Conservation (phyloP, 768 basidiomycete species). For the Exidia glandulosa region DNA sequence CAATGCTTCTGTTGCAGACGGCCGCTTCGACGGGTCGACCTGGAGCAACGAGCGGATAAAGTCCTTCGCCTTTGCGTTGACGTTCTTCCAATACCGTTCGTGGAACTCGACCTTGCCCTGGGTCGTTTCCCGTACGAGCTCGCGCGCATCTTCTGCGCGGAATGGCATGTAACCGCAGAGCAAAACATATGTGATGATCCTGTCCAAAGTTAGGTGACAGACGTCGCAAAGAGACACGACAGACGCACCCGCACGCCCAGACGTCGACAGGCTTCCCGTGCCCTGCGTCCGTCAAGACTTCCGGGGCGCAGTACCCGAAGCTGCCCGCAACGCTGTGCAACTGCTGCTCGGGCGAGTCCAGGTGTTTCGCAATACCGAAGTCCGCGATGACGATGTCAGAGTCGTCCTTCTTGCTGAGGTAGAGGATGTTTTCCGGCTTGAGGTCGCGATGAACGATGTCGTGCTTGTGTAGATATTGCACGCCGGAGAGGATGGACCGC, state of each 20-base stretch:
- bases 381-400: conserved; percentile 93
- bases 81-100: conserved; percentile 87
- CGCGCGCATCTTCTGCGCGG: conserved; percentile 66
- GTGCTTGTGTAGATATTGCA: conserved; percentile 81
- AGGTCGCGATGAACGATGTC: conserved; percentile 95
- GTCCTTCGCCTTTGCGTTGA: conserved; percentile 56
- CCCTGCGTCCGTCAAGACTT: conserved; percentile 67
- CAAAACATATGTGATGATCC: conserved; percentile 90
- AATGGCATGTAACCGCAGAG: conserved; percentile 95
- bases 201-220: conserved; percentile 18
- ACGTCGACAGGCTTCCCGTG: conserved; percentile 91
- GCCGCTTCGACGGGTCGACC: conserved; percentile 58
- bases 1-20: conserved; percentile 63
- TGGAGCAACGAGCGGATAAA: conserved; percentile 69
- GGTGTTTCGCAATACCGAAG: conserved; percentile 94
- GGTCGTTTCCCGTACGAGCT: conserved; percentile 75
- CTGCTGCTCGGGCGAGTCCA: conserved; percentile 60
- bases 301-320: conserved; percentile 87
- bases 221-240: background rate
- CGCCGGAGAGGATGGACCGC: conserved; percentile 72
- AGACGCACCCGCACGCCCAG: conserved; percentile 78
- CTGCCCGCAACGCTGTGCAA: conserved; percentile 66
- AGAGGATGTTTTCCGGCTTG: conserved; percentile 98
- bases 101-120: conserved; percentile 84
- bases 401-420: conserved; percentile 59